Percentiles rank a stretch among this genome's conserved stretches.
Evolutionary conservation across 2,329 filamentous ascomycete genomes (phyloP).

Genomic region (Colletotrichum lupini): DNA sequence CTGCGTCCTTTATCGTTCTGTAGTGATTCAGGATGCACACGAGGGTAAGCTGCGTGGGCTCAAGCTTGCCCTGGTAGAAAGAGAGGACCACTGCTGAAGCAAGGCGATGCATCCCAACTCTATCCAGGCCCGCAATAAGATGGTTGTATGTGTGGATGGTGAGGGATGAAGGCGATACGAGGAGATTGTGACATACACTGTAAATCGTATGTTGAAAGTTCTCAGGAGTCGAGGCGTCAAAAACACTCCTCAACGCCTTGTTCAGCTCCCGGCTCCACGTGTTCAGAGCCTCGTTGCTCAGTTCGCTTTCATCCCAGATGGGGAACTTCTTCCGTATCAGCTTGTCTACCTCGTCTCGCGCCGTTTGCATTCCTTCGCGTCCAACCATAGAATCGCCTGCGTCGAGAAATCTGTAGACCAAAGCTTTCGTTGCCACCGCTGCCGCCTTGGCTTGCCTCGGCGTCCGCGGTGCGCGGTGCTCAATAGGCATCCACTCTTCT

Average conservation of each 20-base stretch:
- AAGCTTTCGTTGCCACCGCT: background rate
- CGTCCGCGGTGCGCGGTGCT: background rate
- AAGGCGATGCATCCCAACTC: conserved; percentile 59
- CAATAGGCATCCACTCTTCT: conserved; percentile 12
- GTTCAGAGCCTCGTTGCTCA: background rate
- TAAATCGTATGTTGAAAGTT: conserved; percentile 40
- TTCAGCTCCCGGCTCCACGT: conserved; percentile 21
- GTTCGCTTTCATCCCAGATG: background rate
- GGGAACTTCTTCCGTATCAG: conserved; percentile 12
- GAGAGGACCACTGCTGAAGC: conserved; percentile 64
- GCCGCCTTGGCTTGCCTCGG: background rate
- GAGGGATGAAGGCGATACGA: conserved; percentile 70
- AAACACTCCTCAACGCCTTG: conserved; percentile 4
- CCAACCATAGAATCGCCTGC: background rate
- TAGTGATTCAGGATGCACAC: conserved; percentile 64
- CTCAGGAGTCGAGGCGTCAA: background rate
- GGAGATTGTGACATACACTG: conserved; percentile 74
- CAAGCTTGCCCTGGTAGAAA: conserved; percentile 57
- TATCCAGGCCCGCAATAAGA: conserved; percentile 74
- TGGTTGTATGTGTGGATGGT: conserved; percentile 78
- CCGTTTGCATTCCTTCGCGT: background rate
- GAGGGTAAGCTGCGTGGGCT: conserved; percentile 60
- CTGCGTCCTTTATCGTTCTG: conserved; percentile 51
- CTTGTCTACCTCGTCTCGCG: conserved; percentile 28
- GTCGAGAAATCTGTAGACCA: conserved; percentile 6